These are phyloP conservation scores for Eucalyptus lansdowneana DNA, from an alignment of 345 rosid genomes.

Conservation along the genomic window DNA sequence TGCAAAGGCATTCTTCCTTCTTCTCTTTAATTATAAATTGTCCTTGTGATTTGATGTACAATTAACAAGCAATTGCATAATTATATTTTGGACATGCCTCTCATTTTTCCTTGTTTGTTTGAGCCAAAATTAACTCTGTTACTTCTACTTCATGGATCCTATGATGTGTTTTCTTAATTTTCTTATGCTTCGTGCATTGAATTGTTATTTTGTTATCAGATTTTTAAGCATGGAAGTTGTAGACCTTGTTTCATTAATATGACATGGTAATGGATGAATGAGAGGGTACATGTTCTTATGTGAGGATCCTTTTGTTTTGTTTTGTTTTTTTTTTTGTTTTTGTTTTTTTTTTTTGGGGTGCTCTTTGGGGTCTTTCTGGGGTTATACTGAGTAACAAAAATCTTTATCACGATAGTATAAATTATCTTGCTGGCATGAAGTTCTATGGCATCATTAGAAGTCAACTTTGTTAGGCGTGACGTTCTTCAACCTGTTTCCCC, in stretches of 20 bases:
- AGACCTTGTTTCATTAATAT: background rate
- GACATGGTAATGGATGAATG: background rate
- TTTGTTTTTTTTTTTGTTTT: background rate
- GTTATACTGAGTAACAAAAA: too few relatives aligned
- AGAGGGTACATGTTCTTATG: background rate
- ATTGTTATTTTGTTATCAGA: background rate
- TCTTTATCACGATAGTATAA: too few relatives aligned
- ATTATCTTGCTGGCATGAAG: too few relatives aligned
- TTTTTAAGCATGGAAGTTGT: background rate
- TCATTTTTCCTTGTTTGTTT: background rate
- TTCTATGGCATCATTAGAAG: too few relatives aligned
- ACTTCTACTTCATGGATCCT: background rate
- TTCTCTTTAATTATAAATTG: background rate
- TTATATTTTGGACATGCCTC: background rate
- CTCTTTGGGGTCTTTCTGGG: too few relatives aligned
- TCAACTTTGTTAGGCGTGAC: too few relatives aligned
- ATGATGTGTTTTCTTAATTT: background rate
- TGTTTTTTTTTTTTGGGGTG: fast-evolving
- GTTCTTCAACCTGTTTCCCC: too few relatives aligned
- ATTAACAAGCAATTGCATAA: background rate
- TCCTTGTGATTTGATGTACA: background rate
- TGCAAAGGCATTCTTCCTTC: background rate
- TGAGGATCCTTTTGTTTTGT: background rate
- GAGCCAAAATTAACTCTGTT: background rate
- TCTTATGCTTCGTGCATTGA: background rate